Conservation (phyloP, 345 rosid species). For the Eucalyptus pauciflora region DNA sequence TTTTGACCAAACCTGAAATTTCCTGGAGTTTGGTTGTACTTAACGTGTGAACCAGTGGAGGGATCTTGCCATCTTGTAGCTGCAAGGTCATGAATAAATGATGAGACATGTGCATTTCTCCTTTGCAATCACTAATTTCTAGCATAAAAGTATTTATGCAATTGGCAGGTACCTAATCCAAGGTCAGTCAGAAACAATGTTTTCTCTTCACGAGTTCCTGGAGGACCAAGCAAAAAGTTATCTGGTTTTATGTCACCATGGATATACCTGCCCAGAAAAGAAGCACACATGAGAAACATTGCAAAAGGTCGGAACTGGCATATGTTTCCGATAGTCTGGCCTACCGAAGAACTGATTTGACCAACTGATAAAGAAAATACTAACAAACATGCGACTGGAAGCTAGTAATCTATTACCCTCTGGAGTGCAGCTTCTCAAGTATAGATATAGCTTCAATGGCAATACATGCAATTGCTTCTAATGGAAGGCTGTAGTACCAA, state of each 20-base stretch:
- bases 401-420: constrained; percentile 34
- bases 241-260: neutral
- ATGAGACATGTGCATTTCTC: neutral
- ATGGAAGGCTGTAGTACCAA: constrained; percentile 25
- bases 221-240: neutral
- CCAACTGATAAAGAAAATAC: neutral
- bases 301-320: neutral
- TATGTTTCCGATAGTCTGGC: neutral
- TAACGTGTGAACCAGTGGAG: neutral
- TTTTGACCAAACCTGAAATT: neutral
- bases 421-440: constrained; percentile 81
- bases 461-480: constrained; percentile 39
- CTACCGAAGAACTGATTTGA: neutral
- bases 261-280: neutral
- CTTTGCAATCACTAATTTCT: neutral
- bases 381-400: neutral
- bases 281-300: neutral
- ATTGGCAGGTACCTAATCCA: neutral
- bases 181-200: neutral
- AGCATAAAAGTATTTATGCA: neutral
- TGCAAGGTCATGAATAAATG: neutral
- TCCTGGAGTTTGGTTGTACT: neutral
- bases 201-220: neutral
- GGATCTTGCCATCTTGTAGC: neutral
- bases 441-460: constrained; percentile 68